Evolutionary conservation across 805 yeast species (phyloP).

Genomic region (Sugiyamaella marilandica): DNA sequence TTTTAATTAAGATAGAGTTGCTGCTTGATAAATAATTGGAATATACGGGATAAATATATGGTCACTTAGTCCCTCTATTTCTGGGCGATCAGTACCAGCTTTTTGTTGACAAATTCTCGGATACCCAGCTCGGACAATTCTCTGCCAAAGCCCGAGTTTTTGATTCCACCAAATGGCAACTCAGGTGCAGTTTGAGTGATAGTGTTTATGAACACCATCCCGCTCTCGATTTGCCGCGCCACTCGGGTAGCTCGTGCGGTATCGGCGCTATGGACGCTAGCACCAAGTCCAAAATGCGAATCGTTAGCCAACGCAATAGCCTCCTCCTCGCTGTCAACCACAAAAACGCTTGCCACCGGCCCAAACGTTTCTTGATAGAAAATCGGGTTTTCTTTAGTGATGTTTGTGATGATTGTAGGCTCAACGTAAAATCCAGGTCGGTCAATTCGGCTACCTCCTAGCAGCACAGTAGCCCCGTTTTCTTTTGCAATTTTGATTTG

Average conservation of each 20-base stretch:
- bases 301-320: conserved; percentile 53
- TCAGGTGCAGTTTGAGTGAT: conserved; percentile 54
- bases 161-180: conserved; percentile 60
- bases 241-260: conserved; percentile 47
- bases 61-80: too few species aligned
- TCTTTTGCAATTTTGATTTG: conserved; percentile 51
- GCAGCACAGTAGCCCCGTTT: conserved; percentile 50
- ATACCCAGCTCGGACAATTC: conserved; percentile 62
- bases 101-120: conserved; percentile 41
- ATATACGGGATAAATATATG: too few species aligned
- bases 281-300: conserved; percentile 53
- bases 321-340: conserved; percentile 50
- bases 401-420: conserved; percentile 52
- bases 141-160: conserved; percentile 65
- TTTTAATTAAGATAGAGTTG: too few species aligned
- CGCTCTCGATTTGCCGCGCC: conserved; percentile 55
- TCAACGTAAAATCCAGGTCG: conserved; percentile 41
- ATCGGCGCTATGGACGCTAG: conserved; percentile 53
- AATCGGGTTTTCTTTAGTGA: conserved; percentile 47
- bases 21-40: too few species aligned
- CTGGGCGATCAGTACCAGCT: conserved; percentile 1
- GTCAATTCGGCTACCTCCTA: conserved; percentile 52
- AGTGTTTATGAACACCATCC: conserved; percentile 61
- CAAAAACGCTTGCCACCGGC: conserved; percentile 54
- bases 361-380: conserved; percentile 60